Evolutionary conservation across 202 grass and related monocot species (phyloP), one percentile per base, ranked within the genome.

Genomic region (Panicum hallii): DNA sequence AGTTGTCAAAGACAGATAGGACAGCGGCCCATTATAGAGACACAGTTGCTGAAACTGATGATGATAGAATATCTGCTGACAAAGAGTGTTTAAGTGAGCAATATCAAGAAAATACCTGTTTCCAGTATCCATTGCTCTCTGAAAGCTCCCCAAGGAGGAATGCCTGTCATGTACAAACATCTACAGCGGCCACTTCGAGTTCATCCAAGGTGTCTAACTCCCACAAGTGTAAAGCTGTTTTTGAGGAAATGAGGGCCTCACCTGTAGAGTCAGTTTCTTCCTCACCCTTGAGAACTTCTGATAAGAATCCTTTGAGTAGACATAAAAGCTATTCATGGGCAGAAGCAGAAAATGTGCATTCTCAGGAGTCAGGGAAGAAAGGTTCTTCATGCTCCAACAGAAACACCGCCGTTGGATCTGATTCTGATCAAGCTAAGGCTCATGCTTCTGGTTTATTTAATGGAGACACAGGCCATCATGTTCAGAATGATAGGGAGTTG

Each of bases 231-330:
- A 91, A 89, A 92, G 84, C 58, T 70, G 76, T 84, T 67, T 83
- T 95, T 87, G 83, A 81, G 60, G 95, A 91, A 93, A 89, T 44
- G 45, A 93, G 63, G 87, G 84, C 89, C 45, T 90, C 89, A 80
- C 95, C 95, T 72, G 93, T 98, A 63, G 95, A 94, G 70, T 98
- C 95, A 78, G 95, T 98, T 89, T 98, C 91, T 85, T 98, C 95
- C 68, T 98, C 93, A 89, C 95, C 95, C 36, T 71, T 93, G 75
- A 93, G 89, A 85, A 58, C 69, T 87, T 63, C 28, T 52, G 62
- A 80, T 75, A 80, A 75, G 68, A 90, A 87, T 22, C 17, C 22
- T 74, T 83, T 87, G 63, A 70, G 84, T 70, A 68, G 74, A 56
- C 44, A 75, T 84, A 77, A 67, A 84, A 84, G 40, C 3, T 55